phyloP scores from a whole-genome alignment of 2,329 filamentous ascomycete species.

The Sarocladium oryzae region DNA sequence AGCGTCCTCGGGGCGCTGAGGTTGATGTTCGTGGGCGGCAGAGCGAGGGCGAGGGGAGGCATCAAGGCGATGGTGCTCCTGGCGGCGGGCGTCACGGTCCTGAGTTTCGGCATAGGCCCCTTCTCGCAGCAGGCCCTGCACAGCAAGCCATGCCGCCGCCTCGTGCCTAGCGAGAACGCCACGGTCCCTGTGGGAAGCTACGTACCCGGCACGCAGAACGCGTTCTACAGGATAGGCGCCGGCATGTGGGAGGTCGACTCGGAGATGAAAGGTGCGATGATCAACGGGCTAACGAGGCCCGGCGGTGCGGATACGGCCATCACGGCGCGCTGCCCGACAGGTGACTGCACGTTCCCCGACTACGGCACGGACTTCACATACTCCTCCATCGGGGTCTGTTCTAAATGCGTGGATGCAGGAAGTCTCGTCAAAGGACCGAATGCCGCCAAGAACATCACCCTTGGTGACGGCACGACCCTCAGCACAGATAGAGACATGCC shows the following conservation, averaged over 20 bases:
- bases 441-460: background rate
- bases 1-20: constrained; percentile 20
- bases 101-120: constrained; percentile 22
- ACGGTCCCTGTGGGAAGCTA: background rate
- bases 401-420: background rate
- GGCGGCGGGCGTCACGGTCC: constrained; percentile 19
- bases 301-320: constrained; percentile 15
- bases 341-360: background rate
- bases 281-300: constrained; percentile 22
- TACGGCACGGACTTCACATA: background rate
- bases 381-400: background rate
- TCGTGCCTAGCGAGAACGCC: constrained; percentile 10
- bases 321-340: background rate
- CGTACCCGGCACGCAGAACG: background rate
- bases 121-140: constrained; percentile 25
- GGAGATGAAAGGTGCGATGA: constrained; percentile 25
- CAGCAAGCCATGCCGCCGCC: constrained; percentile 15
- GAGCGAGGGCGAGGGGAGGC: background rate
- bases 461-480: background rate
- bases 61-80: constrained; percentile 4
- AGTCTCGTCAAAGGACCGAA: background rate
- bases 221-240: constrained; percentile 15
- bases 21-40: constrained; percentile 17
- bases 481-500: background rate
- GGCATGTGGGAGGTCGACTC: constrained; percentile 18